These are phyloP conservation scores for Irpex sp. DNA, from an alignment of 1,284 basidiomycete species.

Conservation along the genomic window DNA sequence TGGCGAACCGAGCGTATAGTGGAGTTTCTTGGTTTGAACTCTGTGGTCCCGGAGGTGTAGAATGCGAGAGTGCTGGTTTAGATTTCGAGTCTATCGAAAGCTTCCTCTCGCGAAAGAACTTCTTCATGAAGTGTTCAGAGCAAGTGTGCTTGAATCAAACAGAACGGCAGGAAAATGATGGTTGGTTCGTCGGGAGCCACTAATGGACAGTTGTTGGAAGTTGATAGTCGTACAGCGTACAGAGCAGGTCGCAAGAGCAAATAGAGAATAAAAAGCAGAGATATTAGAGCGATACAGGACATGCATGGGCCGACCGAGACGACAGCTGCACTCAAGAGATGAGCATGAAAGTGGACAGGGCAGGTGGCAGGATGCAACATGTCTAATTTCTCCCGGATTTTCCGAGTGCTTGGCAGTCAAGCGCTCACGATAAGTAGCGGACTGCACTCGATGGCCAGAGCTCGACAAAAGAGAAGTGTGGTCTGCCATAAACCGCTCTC, in stretches of 20 bases:
- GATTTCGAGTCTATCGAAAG: conserved; percentile 10
- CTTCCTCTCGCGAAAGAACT: conserved; percentile 22
- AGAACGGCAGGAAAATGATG: not conserved
- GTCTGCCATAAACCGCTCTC: not conserved
- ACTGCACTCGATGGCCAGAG: not conserved
- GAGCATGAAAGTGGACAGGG: not conserved
- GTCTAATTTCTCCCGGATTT: not conserved
- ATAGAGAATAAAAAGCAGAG: conserved; percentile 3
- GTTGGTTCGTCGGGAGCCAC: not conserved
- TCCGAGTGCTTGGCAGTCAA: not conserved
- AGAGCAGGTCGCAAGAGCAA: not conserved
- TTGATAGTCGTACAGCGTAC: not conserved
- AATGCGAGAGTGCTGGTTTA: conserved; percentile 10
- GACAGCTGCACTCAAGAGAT: not conserved
- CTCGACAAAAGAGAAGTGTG: not conserved
- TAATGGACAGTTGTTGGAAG: not conserved
- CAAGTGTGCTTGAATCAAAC: not conserved
- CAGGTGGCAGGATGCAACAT: not conserved
- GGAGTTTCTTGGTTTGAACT: conserved; percentile 15
- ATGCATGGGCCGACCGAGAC: not conserved
- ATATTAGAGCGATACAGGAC: not conserved
- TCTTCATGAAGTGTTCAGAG: conserved; percentile 18
- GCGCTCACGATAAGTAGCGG: not conserved
- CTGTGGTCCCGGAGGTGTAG: conserved; percentile 4
- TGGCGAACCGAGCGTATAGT: conserved; percentile 28